Base-by-base conservation (phyloP, 2,329 filamentous ascomycete species). In the Penicillium thymicola region DNA sequence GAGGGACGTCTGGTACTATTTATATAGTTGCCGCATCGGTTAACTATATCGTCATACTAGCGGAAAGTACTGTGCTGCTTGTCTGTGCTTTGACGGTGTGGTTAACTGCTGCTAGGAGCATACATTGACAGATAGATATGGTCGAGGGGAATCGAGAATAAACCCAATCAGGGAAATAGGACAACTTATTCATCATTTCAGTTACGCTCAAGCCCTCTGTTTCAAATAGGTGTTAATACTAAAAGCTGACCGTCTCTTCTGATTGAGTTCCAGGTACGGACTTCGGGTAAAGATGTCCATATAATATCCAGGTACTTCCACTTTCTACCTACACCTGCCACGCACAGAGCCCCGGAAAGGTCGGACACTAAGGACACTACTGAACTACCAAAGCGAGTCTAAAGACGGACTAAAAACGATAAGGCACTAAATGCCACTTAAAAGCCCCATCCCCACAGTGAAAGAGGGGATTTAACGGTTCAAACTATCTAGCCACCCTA, bases 131-230 rank as follows among this genome's bases (percentile, higher is more conserved):
- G n/a, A 32, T 32, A 9, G 5, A 10, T 28, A 43, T n/a, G 8
- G n/a, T 23, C 13, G 23, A 14, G 8, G 14, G 18, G 11, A 32
- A 23, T 32, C 21, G 25, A 21, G 27, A 5, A 48, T 36, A 51
- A 57, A 61, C 48, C 61, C 56, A 55, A 30, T 11, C 27, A 28
- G 21, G 30, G 1, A 30, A 30, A 30, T 13, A 30, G 11, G 30
- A 30, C 11, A 28, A 10, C 27, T 55, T 5, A 9, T 41, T 25
- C 14, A 5, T 28, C 25, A 25, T 49, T 11, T 38, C n/a, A n/a
- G 11, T 40, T 47, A 36, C 37, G 23, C 52, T 50, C 23, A 27
- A 43, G 13, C n/a, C 37, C 43, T 49, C 16, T 37, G 49, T 28
- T 45, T 30, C 23, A 37, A n/a, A 36, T n/a, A 18, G 36, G 0